phyloP scores from a whole-genome alignment of 2,329 filamentous ascomycete genomes.

The Pestalotiopsis sp. region DNA sequence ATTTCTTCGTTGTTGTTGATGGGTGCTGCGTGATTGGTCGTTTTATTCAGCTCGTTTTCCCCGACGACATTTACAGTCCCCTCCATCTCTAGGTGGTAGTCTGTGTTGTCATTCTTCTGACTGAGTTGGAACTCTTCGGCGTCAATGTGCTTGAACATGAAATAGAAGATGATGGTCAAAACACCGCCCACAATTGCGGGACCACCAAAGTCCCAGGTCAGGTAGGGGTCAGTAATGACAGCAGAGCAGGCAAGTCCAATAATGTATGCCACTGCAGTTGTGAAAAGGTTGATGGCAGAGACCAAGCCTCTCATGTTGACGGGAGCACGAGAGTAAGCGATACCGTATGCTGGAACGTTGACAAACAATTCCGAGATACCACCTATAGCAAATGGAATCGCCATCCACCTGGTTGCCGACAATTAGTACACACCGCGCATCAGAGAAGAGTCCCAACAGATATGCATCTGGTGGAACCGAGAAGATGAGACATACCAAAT shows the following conservation, averaged over 20 bases:
- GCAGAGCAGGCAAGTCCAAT: slow-evolving; percentile 47
- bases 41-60: slow-evolving; percentile 43
- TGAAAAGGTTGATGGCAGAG: slow-evolving; percentile 52
- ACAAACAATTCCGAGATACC: slow-evolving; percentile 57
- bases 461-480: not conserved
- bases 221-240: slow-evolving; percentile 49
- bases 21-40: slow-evolving; percentile 28
- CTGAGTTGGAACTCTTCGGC: slow-evolving; percentile 45
- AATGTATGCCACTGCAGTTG: slow-evolving; percentile 46
- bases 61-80: slow-evolving; percentile 42
- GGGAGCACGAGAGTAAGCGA: slow-evolving; percentile 54
- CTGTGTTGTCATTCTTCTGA: slow-evolving; percentile 39
- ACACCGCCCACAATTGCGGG: slow-evolving; percentile 48
- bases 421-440: not conserved
- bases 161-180: slow-evolving; percentile 47
- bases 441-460: not conserved
- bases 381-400: slow-evolving; percentile 51
- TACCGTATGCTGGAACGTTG: slow-evolving; percentile 53
- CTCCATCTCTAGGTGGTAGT: slow-evolving; percentile 37
- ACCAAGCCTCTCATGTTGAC: slow-evolving; percentile 55
- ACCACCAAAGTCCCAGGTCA: slow-evolving; percentile 53
- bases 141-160: slow-evolving; percentile 49
- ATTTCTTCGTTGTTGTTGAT: slow-evolving; percentile 36
- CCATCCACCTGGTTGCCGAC: slow-evolving; percentile 44
- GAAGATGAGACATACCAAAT: slow-evolving; percentile 42